Evolutionary conservation across 371 early-diverging fungal species (phyloP), one percentile per base, ranked within the genome.

Genomic region (Circinella minor): DNA sequence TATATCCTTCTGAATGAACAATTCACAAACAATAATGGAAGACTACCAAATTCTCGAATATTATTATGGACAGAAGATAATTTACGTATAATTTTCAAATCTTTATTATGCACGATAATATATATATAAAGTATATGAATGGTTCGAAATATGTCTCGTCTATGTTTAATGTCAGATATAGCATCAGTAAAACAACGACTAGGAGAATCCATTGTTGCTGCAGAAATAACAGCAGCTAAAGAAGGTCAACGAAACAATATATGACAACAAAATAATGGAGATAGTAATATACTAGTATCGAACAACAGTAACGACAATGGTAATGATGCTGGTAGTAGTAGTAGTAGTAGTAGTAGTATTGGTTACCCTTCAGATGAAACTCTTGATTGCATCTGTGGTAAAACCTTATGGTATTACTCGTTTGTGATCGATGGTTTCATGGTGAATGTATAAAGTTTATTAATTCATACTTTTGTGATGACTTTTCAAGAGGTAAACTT

Each of bases 351-450:
- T n/a, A n/a, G n/a, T n/a, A n/a, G 55, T 11, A 38, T 54, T 15
- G 20, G 20, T 55, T 15, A 49, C 34, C 63, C 69, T 18, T 38
- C 62, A 13, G 65, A 65, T 38, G 68, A 71, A n/a, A 68, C 62
- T 1, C 72, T 86, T 9, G 87, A 88, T 65, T 90, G 90, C 63
- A 75, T 87, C 39, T 90, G 90, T 66, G 78, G 78, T 17, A 80
- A 81, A 47, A n/a, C 80, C 81, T 0, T 86, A 89, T 66, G 86
- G 88, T 70, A 74, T 75, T 7, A 74, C 78, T 17, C 74, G 85
- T 15, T 90, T 90, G 90, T 65, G 87, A 87, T 66, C 85, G 84
- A 47, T 90, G 90, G 90, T 90, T 86, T 69, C 90, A 90, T 68
- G 90, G 89, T 20, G 88, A 87, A 64, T 90, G 90, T 55, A 85